Evolutionary conservation across 352 stramenopile genomes (phyloP), one percentile per base, ranked within the genome.

Genomic region (Pythium guiyangense): DNA sequence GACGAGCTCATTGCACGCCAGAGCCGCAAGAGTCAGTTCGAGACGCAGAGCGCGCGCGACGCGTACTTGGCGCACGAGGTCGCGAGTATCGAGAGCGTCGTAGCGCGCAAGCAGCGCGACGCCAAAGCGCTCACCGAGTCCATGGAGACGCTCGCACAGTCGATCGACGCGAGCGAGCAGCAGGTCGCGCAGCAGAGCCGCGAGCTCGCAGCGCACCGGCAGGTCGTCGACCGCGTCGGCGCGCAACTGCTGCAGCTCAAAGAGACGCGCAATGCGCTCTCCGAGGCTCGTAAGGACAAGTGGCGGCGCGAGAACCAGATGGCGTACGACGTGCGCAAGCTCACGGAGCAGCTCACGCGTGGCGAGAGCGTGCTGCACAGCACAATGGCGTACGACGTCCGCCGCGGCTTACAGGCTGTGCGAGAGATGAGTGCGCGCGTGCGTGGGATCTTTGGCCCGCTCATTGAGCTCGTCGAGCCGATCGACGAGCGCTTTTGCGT

Each of bases 1-100:
- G 87, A 98, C 56, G 85, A 88, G 31, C 73, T 99, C 10, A 98
- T 99, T 59, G 92, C 90, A 22, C 98, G 98, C 63, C 94, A 99
- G 67, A 97, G 96, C 52, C 88, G 97, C 49, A 97, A 94, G 43
- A 90, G 81, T 43, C 92, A 99, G 60, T 99, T 99, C 70, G 71
- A 70, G 37, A 97, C 88, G 1, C 93, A 98, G 57, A 80, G 87
- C 42, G 87, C 98, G 49, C 83, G 97, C 3, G 96, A 99, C 71
- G 72, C 73, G 6, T 97, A 91, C 57, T 60, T 96, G 12, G 63
- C 72, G 48, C 59, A 57, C 10, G 83, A 94, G 59, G 83, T 93
- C 31, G 59, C 65, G 6, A 84, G 91, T 10, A 74, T 94, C 20
- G 72, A 92, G 49, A 65, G 53, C 10, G 72, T 94, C 9, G 57